A percentile compares a stretch with the other conserved stretches of the same genome.
phyloP scores from a whole-genome alignment of 345 rosid species.

The Dimocarpus longan region DNA sequence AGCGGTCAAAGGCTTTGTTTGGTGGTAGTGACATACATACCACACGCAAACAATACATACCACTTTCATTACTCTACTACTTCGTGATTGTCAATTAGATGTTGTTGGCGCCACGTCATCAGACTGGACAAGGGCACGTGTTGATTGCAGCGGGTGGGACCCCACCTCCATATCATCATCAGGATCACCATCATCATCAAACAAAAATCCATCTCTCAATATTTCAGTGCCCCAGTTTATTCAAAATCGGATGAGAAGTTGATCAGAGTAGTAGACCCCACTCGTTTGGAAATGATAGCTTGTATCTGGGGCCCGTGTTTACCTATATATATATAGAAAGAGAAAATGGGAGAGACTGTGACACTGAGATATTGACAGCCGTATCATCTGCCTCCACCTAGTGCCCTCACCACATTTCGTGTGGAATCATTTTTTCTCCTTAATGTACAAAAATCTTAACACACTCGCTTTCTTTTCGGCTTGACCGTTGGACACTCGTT shows the following conservation, averaged over 20 bases:
- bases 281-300: background rate
- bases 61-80: constrained; percentile 18
- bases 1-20: constrained; percentile 22
- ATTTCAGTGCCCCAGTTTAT: constrained; percentile 31
- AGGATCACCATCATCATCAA: background rate
- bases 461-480: too few relatives aligned
- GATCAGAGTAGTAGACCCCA: constrained; percentile 1
- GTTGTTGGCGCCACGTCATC: constrained; percentile 42
- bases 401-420: background rate
- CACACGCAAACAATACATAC: background rate
- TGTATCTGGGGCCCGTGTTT: constrained; percentile 4
- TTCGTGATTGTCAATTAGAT: constrained; percentile 7
- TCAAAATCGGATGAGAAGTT: constrained; percentile 10
- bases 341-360: constrained; percentile 4
- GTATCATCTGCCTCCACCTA: background rate
- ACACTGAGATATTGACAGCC: constrained; percentile 16
- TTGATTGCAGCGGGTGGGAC: constrained; percentile 38
- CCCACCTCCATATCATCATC: constrained; percentile 19
- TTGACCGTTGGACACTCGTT: too few relatives aligned
- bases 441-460: too few relatives aligned
- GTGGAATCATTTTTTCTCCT: background rate
- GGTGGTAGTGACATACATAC: constrained; percentile 18
- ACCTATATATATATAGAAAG: background rate
- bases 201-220: background rate
- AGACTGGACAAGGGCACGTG: constrained; percentile 62